Percentiles rank a stretch among this genome's conserved stretches.
Evolutionary conservation across 2,329 filamentous ascomycete genomes (phyloP).

Genomic region (Xylaria sp.): DNA sequence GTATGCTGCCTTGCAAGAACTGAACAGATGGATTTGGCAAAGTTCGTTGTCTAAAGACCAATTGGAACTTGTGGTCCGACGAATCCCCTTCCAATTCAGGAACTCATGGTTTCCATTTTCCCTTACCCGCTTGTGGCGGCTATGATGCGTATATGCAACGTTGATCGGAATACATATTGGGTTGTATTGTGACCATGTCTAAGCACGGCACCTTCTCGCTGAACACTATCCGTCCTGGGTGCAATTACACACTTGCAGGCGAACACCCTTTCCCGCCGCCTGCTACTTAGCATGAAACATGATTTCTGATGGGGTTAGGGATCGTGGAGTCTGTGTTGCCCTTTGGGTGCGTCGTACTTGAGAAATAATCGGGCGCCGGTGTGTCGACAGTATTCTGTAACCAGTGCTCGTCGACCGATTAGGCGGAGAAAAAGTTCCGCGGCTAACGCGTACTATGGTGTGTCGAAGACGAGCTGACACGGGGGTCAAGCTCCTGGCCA

Average conservation of each 20-base stretch:
- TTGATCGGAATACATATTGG: conserved; percentile 14
- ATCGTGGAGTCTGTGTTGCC: background rate
- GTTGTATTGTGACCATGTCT: conserved; percentile 16
- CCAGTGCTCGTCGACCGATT: conserved; percentile 8
- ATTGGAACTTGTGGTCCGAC: background rate
- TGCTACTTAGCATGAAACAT: background rate
- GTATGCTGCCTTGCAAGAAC: background rate
- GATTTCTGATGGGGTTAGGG: background rate
- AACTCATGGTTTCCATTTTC: conserved; percentile 11
- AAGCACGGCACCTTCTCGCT: conserved; percentile 7
- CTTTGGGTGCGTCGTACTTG: background rate
- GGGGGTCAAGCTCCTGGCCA: conserved; percentile 1
- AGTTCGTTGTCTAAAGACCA: background rate
- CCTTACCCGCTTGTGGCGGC: conserved; percentile 23
- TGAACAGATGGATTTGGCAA: background rate
- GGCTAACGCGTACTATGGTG: conserved; percentile 25
- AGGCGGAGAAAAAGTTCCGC: background rate
- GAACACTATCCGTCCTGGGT: conserved; percentile 2
- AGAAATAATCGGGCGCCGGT: conserved; percentile 12
- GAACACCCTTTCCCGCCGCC: background rate
- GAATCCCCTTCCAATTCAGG: background rate
- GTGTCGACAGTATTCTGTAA: conserved; percentile 15
- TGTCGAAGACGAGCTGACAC: conserved; percentile 10
- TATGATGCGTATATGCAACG: conserved; percentile 17
- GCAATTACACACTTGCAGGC: conserved; percentile 7